Evolutionary conservation across 192 early-diverging fungal species (phyloP).

Genomic region (Kickxella alabastrina): DNA sequence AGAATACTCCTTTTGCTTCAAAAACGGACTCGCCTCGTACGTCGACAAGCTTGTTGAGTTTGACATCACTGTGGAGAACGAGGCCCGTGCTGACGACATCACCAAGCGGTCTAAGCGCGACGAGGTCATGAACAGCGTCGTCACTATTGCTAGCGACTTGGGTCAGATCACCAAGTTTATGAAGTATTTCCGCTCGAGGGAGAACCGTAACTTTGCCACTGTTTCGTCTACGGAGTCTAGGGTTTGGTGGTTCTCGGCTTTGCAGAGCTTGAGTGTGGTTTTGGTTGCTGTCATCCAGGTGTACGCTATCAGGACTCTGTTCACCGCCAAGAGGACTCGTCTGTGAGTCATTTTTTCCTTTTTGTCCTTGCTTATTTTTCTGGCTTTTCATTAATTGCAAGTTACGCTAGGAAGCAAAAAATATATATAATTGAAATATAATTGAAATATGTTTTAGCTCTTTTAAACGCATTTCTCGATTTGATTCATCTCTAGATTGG

Average conservation of each 20-base stretch:
- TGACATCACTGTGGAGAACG: constrained; percentile 90
- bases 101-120: constrained; percentile 56
- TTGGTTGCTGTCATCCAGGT: constrained; percentile 89
- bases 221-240: constrained; percentile 81
- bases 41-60: constrained; percentile 94
- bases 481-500: no score
- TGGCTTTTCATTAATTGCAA: neutral
- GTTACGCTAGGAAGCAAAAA: no score
- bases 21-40: constrained; percentile 91
- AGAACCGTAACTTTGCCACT: constrained; percentile 88
- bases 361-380: neutral
- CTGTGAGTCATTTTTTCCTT: neutral
- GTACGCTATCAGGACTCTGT: constrained; percentile 89
- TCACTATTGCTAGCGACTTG: constrained; percentile 62
- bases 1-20: constrained; percentile 97
- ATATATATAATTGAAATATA: neutral
- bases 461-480: neutral
- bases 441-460: neutral
- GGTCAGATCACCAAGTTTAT: constrained; percentile 73
- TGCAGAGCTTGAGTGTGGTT: constrained; percentile 75
- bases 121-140: constrained; percentile 55
- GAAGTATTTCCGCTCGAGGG: constrained; percentile 84
- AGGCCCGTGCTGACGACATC: constrained; percentile 62
- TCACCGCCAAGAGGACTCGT: constrained; percentile 60
- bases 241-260: constrained; percentile 89